Conservation (phyloP, 2,329 filamentous ascomycete genomes). For the Dothistroma septosporum region DNA sequence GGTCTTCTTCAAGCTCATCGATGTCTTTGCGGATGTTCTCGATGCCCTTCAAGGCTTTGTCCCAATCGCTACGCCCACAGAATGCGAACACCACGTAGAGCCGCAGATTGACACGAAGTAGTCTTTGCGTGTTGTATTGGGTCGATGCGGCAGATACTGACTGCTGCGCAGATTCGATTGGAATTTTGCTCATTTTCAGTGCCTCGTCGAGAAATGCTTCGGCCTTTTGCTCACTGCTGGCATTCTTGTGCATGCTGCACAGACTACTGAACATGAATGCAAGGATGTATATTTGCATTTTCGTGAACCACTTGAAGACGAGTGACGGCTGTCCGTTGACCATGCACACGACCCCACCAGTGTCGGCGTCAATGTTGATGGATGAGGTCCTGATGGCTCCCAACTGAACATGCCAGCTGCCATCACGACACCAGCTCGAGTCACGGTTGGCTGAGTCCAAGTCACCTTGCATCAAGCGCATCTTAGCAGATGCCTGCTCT, state of each 20-base stretch:
- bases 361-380: conserved; percentile 37
- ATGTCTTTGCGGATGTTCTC: conserved; percentile 47
- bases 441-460: conserved; percentile 52
- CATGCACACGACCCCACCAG: conserved; percentile 43
- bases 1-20: conserved; percentile 8
- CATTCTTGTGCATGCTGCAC: conserved; percentile 53
- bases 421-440: conserved; percentile 30
- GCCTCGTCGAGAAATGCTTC: conserved; percentile 57
- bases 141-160: conserved; percentile 34
- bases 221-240: conserved; percentile 50
- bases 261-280: conserved; percentile 57
- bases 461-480: conserved; percentile 57
- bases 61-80: conserved; percentile 68
- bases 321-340: conserved; percentile 38
- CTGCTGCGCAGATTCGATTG: conserved; percentile 13
- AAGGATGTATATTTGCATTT: conserved; percentile 56
- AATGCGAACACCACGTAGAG: conserved; percentile 67
- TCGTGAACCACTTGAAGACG: conserved; percentile 57
- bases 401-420: conserved; percentile 41
- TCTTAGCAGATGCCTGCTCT: conserved; percentile 55
- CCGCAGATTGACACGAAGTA: conserved; percentile 64
- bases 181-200: conserved; percentile 40
- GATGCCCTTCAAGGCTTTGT: conserved; percentile 57
- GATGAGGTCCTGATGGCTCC: conserved; percentile 31
- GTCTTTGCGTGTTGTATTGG: conserved; percentile 59